phyloP scores from a whole-genome alignment of 345 rosid genomes.

The Eucalyptus microcorys region DNA sequence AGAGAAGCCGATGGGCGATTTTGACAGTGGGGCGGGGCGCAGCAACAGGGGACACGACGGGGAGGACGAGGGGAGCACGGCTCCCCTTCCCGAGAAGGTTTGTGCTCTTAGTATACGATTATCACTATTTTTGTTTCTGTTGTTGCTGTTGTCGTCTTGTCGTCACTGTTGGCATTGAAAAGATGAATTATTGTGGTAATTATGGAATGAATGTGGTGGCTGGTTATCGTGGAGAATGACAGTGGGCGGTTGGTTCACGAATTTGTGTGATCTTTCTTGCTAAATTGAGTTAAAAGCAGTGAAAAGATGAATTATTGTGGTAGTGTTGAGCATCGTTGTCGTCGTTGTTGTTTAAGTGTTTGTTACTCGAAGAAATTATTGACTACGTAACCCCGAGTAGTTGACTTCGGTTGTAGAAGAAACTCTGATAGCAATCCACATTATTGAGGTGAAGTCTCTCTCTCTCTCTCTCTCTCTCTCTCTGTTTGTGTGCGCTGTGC shows the following conservation, averaged over 20 bases:
- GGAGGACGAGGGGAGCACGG: constrained; percentile 43
- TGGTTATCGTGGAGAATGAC: neutral
- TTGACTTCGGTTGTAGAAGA: neutral
- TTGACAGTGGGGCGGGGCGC: constrained; percentile 20
- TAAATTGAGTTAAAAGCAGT: neutral
- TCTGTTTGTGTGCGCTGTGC: neutral
- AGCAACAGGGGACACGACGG: constrained; percentile 27
- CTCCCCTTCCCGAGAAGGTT: constrained; percentile 52
- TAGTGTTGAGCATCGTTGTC: neutral
- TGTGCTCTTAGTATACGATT: neutral
- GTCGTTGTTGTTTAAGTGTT: neutral
- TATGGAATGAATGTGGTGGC: neutral
- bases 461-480: neutral
- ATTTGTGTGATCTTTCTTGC: neutral
- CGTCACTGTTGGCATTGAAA: neutral
- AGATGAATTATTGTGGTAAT: too few species aligned
- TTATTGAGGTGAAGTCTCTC: neutral
- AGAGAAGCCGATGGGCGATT: constrained; percentile 35
- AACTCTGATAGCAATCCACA: neutral
- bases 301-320: neutral
- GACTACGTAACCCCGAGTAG: neutral
- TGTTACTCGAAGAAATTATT: neutral
- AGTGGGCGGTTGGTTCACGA: neutral
- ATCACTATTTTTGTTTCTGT: neutral
- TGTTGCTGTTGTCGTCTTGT: neutral